phyloP scores from a whole-genome alignment of 352 stramenopile genomes.

The Blastocystis hominis region DNA sequence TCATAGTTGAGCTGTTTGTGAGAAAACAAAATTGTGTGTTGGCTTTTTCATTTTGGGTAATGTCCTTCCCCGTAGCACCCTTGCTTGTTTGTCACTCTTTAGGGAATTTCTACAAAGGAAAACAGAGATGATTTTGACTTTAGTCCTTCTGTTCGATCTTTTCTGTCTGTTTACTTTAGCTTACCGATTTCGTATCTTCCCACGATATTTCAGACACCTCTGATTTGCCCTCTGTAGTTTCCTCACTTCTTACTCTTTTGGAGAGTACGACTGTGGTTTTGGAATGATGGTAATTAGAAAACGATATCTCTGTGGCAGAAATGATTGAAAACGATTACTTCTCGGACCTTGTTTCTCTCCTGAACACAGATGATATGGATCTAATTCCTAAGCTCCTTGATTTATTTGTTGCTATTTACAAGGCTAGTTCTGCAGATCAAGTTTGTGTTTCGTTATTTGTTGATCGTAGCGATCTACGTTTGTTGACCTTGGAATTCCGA shows the following conservation, averaged over 20 bases:
- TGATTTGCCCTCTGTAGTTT: not conserved
- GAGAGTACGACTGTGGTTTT: not conserved
- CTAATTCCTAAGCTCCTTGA: not conserved
- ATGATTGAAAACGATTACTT: not conserved
- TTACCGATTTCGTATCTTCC: not conserved
- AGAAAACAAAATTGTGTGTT: not conserved
- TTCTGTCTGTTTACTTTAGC: not conserved
- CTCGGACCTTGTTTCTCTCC: not conserved
- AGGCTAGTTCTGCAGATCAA: not conserved
- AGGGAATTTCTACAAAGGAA: not conserved
- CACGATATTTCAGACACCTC: not conserved
- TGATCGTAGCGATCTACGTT: not conserved
- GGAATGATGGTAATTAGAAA: not conserved
- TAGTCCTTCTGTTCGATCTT: not conserved
- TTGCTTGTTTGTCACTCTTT: not conserved
- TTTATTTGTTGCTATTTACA: not conserved
- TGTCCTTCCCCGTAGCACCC: not conserved
- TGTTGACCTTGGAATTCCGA: conserved; percentile 23
- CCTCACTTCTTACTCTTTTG: not conserved
- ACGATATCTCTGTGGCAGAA: not conserved
- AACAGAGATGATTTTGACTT: not conserved
- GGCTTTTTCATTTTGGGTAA: not conserved
- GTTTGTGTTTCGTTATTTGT: not conserved
- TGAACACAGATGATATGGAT: not conserved
- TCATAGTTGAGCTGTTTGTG: conserved; percentile 30